Evolutionary conservation across 495 filamentous ascomycete species (phyloP), one percentile per base, ranked within the genome.

Genomic region (Opeltia flavorubescens): DNA sequence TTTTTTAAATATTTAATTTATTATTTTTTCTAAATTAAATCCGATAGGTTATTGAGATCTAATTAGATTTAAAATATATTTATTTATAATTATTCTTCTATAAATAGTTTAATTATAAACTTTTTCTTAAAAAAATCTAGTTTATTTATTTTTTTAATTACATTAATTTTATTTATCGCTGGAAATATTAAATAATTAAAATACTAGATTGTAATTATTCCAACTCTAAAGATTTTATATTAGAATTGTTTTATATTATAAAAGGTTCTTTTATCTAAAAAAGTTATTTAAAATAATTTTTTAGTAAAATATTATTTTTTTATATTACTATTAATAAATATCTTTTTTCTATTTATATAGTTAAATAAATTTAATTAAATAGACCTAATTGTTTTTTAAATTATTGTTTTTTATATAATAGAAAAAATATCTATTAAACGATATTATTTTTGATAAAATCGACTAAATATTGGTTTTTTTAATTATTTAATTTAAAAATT

Each of bases 1-100:
- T 33, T 33, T n/a, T n/a, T n/a, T n/a, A 46, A 44, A 31, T 26
- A 31, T 26, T n/a, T 33, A 34, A 34, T 15, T 46, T 27, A 33
- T 43, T 7, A 6, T n/a, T 7, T 38, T 33, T 6, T 5, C 21
- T n/a, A 39, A 39, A 18, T 6, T 7, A 15, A n/a, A n/a, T n/a
- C n/a, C n/a, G n/a, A n/a, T n/a, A n/a, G n/a, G n/a, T n/a, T n/a
- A n/a, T n/a, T n/a, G n/a, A n/a, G n/a, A n/a, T n/a, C n/a, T n/a
- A n/a, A n/a, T n/a, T n/a, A n/a, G n/a, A n/a, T n/a, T n/a, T n/a
- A n/a, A n/a, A n/a, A n/a, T n/a, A 21, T 5, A 27, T 33, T 33
- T 33, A 27, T n/a, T 5, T 30, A 39, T 27, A 26, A 26, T 26
- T 29, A 9, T 5, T 9, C 13, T 46, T 46, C 13, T 33, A 11